phyloP scores from a whole-genome alignment of 768 basidiomycete genomes.

The Podaxis sp. region DNA sequence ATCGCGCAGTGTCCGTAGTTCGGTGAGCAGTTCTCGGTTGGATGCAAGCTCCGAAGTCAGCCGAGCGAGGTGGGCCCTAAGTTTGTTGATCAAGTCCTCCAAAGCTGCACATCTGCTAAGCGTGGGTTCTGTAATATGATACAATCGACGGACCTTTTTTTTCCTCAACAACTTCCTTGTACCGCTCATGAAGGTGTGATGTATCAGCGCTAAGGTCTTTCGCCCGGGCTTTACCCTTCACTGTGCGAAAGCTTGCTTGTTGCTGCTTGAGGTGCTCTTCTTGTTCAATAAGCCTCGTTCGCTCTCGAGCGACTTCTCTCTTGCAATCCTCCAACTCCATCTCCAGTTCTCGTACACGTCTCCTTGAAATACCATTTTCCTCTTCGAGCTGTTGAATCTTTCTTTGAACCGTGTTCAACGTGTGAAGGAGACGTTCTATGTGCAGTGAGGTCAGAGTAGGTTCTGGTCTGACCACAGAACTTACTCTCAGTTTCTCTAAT shows the following conservation, averaged over 20 bases:
- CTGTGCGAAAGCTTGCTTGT: constrained; percentile 24
- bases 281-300: constrained; percentile 56
- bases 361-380: constrained; percentile 77
- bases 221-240: constrained; percentile 35
- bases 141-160: constrained; percentile 65
- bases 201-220: constrained; percentile 28
- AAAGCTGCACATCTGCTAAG: constrained; percentile 47
- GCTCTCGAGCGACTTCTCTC: constrained; percentile 68
- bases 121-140: not conserved
- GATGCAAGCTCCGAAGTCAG: constrained; percentile 76
- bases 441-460: not conserved
- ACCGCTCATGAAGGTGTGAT: constrained; percentile 43
- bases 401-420: constrained; percentile 57
- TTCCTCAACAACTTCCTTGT: constrained; percentile 79
- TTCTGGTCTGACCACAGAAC: constrained; percentile 9
- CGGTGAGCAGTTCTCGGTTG: constrained; percentile 66
- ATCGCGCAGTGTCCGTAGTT: constrained; percentile 61
- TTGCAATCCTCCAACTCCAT: constrained; percentile 81
- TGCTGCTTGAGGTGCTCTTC: constrained; percentile 42
- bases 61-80: constrained; percentile 71
- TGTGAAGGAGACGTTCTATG: constrained; percentile 57
- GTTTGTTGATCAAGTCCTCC: constrained; percentile 70
- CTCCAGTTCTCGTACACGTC: constrained; percentile 85
- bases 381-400: constrained; percentile 72
- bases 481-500: constrained; percentile 65